Conservation (phyloP, 441 rosid genomes). For the Croton setiger region DNA sequence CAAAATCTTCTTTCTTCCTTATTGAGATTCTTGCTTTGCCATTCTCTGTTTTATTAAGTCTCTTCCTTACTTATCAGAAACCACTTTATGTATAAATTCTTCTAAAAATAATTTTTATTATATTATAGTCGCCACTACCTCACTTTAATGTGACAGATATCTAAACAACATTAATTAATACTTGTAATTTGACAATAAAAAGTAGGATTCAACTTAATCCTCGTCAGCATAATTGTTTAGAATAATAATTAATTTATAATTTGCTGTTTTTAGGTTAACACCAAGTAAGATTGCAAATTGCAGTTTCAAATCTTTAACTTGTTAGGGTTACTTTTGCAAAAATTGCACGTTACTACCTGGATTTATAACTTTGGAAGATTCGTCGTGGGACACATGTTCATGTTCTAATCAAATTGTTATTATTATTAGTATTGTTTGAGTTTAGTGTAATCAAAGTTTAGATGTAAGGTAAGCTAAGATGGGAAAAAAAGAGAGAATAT, state of each 20-base stretch:
- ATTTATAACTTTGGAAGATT: conserved; percentile 16
- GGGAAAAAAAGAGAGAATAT: background rate
- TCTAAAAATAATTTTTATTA: too few species aligned
- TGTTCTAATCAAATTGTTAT: conserved; percentile 19
- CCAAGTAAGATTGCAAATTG: conserved; percentile 12
- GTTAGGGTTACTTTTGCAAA: background rate
- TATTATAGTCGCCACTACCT: background rate
- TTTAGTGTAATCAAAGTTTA: too few species aligned
- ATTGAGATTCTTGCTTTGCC: background rate
- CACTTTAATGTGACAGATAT: background rate
- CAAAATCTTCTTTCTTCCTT: background rate
- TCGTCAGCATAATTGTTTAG: conserved; percentile 17
- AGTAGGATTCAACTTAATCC: conserved; percentile 12
- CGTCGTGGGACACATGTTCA: too few species aligned
- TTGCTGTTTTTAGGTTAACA: conserved; percentile 9
- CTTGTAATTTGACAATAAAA: background rate
- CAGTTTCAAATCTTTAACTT: background rate
- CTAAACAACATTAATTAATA: background rate
- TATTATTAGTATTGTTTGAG: too few species aligned
- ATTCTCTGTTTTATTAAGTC: too few species aligned
- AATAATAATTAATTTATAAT: background rate
- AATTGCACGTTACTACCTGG: conserved; percentile 16
- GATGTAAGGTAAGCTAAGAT: background rate
- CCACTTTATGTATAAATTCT: too few species aligned
- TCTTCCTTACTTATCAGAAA: too few species aligned